Evolutionary conservation across 352 stramenopile species (phyloP).

Genomic region (Globisporangium cylindrosporum): DNA sequence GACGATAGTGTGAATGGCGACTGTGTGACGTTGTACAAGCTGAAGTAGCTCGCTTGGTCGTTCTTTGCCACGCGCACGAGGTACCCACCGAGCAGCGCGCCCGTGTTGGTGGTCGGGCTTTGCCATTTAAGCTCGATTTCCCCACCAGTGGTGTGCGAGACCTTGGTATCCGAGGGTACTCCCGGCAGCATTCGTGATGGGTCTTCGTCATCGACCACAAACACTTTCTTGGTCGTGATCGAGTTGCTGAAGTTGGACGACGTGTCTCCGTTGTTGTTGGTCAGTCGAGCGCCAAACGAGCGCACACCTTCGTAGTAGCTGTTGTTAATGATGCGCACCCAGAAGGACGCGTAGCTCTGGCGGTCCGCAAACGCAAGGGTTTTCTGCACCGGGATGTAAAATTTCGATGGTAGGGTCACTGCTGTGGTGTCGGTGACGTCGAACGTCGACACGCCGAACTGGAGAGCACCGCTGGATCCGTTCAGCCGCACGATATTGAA

Average conservation of each 20-base stretch:
- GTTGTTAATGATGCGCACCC: constrained; percentile 50
- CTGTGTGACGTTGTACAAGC: constrained; percentile 39
- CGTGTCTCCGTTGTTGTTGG: constrained; percentile 4
- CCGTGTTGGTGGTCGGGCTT: background rate
- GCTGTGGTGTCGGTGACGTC: constrained; percentile 23
- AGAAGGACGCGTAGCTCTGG: constrained; percentile 32
- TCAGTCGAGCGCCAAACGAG: constrained; percentile 41
- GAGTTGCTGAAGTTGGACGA: background rate
- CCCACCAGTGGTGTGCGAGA: constrained; percentile 35
- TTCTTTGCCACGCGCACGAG: constrained; percentile 31
- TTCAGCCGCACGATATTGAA: constrained; percentile 52
- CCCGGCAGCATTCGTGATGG: constrained; percentile 25
- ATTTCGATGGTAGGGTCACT: constrained; percentile 6
- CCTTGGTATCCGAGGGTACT: constrained; percentile 9
- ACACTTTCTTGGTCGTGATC: constrained; percentile 29
- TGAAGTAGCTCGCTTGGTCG: constrained; percentile 22
- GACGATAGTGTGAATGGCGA: constrained; percentile 37
- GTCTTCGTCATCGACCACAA: constrained; percentile 51
- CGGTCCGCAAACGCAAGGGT: constrained; percentile 30
- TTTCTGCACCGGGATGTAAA: constrained; percentile 36
- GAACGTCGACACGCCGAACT: constrained; percentile 47
- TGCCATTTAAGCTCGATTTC: constrained; percentile 46
- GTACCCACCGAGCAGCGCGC: constrained; percentile 19
- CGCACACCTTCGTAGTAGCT: constrained; percentile 30
- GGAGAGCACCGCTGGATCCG: constrained; percentile 35